Evolutionary conservation across 306 rosid genomes (phyloP).

Genomic region (Casuarina glauca): DNA sequence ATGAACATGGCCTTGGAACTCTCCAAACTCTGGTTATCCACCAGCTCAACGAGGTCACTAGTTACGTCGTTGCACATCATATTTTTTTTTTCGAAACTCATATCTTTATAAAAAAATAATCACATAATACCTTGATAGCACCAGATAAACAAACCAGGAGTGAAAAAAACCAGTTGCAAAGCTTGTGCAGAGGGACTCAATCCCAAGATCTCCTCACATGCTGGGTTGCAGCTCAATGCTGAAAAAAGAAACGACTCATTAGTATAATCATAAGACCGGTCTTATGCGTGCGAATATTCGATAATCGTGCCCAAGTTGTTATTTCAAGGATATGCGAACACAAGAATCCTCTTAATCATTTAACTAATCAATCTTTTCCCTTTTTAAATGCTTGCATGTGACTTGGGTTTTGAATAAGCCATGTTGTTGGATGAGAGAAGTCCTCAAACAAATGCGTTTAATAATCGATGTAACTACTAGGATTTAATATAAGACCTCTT

Average conservation of each 20-base stretch:
- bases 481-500: not conserved
- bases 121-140: not conserved
- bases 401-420: conserved; percentile 28
- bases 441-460: conserved; percentile 18
- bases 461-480: too few species aligned
- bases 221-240: conserved; percentile 38
- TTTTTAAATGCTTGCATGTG: conserved; percentile 42
- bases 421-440: conserved; percentile 22
- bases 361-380: conserved; percentile 37
- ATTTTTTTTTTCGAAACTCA: too few species aligned
- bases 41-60: too few species aligned
- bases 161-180: not conserved
- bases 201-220: conserved; percentile 57
- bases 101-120: not conserved
- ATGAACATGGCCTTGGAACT: too few species aligned
- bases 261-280: conserved; percentile 23
- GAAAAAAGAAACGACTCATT: conserved; percentile 18
- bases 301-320: conserved; percentile 33
- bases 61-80: too few species aligned
- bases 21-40: too few species aligned
- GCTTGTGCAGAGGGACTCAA: conserved; percentile 29
- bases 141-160: not conserved
- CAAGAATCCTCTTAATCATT: conserved; percentile 38
- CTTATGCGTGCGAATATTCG: conserved; percentile 73
- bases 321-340: conserved; percentile 26